Percentiles rank a stretch among this genome's conserved stretches.
Evolutionary conservation across 139 green algal species (phyloP).

Genomic region (Marvania coccoides): DNA sequence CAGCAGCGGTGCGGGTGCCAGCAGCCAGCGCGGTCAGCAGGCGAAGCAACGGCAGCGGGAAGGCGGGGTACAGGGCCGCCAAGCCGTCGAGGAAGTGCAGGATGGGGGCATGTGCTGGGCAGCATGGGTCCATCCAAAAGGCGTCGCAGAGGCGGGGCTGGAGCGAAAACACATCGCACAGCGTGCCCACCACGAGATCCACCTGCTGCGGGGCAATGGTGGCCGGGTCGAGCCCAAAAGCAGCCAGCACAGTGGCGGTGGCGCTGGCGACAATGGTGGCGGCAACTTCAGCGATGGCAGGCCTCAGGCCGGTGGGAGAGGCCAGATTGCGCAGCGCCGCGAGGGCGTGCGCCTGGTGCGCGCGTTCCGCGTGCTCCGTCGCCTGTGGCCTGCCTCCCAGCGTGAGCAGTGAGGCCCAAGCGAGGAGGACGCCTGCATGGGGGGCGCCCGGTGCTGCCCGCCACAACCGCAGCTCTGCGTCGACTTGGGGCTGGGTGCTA

Average conservation of each 20-base stretch:
- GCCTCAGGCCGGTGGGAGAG: neutral
- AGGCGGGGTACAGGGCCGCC: slow-evolving; percentile 44
- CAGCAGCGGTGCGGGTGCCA: slow-evolving; percentile 2
- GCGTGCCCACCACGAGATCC: slow-evolving; percentile 12
- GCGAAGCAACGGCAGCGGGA: slow-evolving; percentile 33
- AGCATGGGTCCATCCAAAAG: slow-evolving; percentile 19
- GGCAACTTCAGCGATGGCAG: slow-evolving; percentile 6
- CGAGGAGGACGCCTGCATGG: slow-evolving; percentile 24
- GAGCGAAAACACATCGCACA: slow-evolving; percentile 8
- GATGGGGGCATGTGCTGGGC: slow-evolving; percentile 30
- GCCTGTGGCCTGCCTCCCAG: slow-evolving; percentile 1
- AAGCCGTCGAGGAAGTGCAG: slow-evolving; percentile 33
- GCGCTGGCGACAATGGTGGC: slow-evolving; percentile 14
- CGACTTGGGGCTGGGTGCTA: neutral
- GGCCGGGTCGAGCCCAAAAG: slow-evolving; percentile 37
- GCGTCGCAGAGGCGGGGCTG: slow-evolving; percentile 23
- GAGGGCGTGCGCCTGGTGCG: neutral
- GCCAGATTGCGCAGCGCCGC: neutral
- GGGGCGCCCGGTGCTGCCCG: neutral
- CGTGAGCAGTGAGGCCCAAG: slow-evolving; percentile 22
- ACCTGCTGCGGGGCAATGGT: slow-evolving; percentile 13
- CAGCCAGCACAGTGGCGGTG: slow-evolving; percentile 22
- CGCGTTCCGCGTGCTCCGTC: neutral
- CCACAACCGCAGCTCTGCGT: slow-evolving; percentile 17
- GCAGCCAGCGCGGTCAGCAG: slow-evolving; percentile 34